Evolutionary conservation across 208 protist genomes (phyloP).

Genomic region (Acanthamoeba healyi): DNA sequence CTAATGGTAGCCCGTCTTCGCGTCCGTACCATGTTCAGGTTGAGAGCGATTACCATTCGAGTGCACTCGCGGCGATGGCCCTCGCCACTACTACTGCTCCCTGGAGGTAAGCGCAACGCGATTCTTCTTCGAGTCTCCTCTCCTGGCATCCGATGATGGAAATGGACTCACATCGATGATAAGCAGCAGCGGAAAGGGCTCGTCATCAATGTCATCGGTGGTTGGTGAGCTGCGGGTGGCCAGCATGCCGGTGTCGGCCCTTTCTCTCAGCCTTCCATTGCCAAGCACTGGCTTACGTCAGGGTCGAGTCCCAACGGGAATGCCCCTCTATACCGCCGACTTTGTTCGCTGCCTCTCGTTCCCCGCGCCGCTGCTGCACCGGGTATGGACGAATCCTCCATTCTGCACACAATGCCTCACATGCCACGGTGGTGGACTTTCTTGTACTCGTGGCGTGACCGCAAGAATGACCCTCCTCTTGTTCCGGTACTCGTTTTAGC

Average conservation of each 20-base stretch:
- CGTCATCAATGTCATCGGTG: neutral
- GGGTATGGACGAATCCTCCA: too few relatives aligned
- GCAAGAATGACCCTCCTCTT: too few relatives aligned
- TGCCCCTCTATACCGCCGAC: neutral
- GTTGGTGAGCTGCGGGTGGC: neutral
- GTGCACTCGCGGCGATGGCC: neutral
- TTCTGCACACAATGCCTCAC: too few relatives aligned
- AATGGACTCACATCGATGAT: neutral
- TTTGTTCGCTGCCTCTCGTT: neutral
- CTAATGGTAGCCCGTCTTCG: too few relatives aligned
- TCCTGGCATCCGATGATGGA: neutral
- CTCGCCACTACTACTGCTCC: neutral
- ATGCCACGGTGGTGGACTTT: too few relatives aligned
- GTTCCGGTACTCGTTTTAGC: neutral
- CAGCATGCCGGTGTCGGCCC: neutral
- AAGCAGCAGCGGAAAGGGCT: neutral
- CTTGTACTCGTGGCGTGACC: too few relatives aligned
- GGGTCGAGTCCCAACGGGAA: neutral
- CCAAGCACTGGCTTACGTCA: neutral
- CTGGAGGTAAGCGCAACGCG: neutral
- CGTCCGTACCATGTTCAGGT: too few relatives aligned
- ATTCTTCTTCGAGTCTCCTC: too few relatives aligned
- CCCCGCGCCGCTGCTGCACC: neutral
- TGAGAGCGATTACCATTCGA: neutral
- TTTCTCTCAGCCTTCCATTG: neutral